Evolutionary conservation across 1,139 yeast species (phyloP), one percentile per base, ranked within the genome.

Genomic region (Yamadazyma friedrichii): DNA sequence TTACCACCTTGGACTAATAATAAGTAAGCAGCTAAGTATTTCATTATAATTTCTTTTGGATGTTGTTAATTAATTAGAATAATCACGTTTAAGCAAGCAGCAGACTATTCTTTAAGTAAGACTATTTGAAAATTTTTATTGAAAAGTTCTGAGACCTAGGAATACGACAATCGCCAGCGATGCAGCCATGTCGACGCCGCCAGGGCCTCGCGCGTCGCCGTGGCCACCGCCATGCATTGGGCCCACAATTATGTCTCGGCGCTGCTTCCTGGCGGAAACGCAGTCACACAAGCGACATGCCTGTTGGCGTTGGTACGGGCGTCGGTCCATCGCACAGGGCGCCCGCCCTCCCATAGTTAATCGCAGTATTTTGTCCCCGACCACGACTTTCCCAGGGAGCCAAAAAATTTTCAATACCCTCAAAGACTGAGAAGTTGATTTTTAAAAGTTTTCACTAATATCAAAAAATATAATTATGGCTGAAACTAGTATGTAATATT

Each of bases 11-110:
- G 86, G 73, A 80, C 85, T 72, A 85, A 82, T 73, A 84, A 80
- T 72, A 85, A 80, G 80, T 85, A 85, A 74, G 94, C 91, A 76
- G 94, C 93, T 75, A 85, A 79, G 80, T 85, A 85, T 81, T 84
- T 85, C 94, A 85, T 66, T 6, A 15, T 29, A 10, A 11, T 27
- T 27, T n/a, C 13, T n/a, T 12, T 8, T 27, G 8, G n/a, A 11
- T 27, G 3, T 20, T 17, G 24, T 20, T 20, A 16, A 13, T 22
- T 36, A 36, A 17, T n/a, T 64, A 74, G 77, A 74, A 76, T 75
- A 76, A 76, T 76, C 81, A 70, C 69, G 44, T 72, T 76, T 76
- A 76, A 76, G 82, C 81, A 62, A 59, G 49, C 48, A 61, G 82
- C 82, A 69, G 82, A 77, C 81, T 75, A 76, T 76, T 74, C 82